Evolutionary conservation across 192 early-diverging fungal genomes (phyloP).

Genomic region (Backusella macrospora): DNA sequence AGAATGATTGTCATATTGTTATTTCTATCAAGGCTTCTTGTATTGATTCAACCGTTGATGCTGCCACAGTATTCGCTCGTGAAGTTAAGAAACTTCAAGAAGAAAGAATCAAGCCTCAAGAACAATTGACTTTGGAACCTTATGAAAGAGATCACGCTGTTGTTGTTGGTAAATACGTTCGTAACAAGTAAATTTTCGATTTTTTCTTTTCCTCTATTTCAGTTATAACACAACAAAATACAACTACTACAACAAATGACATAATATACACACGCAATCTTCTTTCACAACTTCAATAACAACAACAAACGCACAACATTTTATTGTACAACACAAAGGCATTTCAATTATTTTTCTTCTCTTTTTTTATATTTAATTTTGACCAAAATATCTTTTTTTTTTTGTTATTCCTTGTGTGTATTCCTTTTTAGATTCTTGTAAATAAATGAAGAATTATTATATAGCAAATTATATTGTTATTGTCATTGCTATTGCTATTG

Average conservation of each 20-base stretch:
- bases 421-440: constrained; percentile 11
- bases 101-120: constrained; percentile 88
- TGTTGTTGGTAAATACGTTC: constrained; percentile 87
- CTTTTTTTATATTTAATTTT: constrained; percentile 7
- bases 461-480: neutral
- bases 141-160: constrained; percentile 99
- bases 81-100: constrained; percentile 95
- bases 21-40: constrained; percentile 99
- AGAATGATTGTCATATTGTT: constrained; percentile 96
- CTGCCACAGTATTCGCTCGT: constrained; percentile 93
- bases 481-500: neutral
- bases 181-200: constrained; percentile 48
- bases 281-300: neutral
- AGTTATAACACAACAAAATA: neutral
- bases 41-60: constrained; percentile 98
- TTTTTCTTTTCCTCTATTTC: neutral
- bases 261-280: neutral
- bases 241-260: neutral
- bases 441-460: constrained; percentile 10
- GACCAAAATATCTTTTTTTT: constrained; percentile 3
- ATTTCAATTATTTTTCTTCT: constrained; percentile 4
- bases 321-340: constrained; percentile 9
- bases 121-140: constrained; percentile 96
- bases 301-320: neutral
- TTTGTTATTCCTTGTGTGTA: neutral